Conservation (phyloP, 1,284 basidiomycete species). For the Cutaneotrichosporon cavernicola region DNA sequence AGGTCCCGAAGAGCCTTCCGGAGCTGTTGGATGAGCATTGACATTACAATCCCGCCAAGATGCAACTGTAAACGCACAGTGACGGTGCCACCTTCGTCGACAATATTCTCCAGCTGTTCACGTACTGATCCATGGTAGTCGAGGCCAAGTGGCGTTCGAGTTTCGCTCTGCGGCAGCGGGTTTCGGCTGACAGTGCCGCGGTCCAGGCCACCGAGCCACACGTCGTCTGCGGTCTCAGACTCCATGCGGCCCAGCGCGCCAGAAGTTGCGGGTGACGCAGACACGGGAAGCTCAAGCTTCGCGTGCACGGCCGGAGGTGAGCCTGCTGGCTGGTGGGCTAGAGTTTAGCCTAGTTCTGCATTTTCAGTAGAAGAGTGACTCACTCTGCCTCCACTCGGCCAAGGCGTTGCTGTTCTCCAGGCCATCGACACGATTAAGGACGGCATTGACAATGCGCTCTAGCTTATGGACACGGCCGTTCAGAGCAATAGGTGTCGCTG, state of each 20-base stretch:
- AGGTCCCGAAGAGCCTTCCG: slow-evolving; percentile 75
- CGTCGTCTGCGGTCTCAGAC: slow-evolving; percentile 16
- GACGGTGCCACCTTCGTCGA: slow-evolving; percentile 67
- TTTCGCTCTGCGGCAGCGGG: slow-evolving; percentile 42
- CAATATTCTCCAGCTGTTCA: slow-evolving; percentile 60
- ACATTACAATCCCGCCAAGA: not conserved
- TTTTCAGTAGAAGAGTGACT: slow-evolving; percentile 23
- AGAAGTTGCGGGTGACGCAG: slow-evolving; percentile 1
- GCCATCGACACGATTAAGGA: slow-evolving; percentile 40
- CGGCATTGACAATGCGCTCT: slow-evolving; percentile 45
- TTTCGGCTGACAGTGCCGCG: slow-evolving; percentile 36
- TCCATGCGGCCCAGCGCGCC: not conserved
- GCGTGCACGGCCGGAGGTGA: slow-evolving; percentile 30
- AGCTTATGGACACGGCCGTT: slow-evolving; percentile 25
- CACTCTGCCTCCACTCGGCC: slow-evolving; percentile 44
- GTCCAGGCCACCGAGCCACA: slow-evolving; percentile 33
- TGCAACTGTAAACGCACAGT: not conserved
- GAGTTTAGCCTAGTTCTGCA: not conserved
- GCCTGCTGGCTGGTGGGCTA: not conserved
- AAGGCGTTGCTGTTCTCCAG: slow-evolving; percentile 40
- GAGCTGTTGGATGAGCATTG: slow-evolving; percentile 23
- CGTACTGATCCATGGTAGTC: slow-evolving; percentile 40
- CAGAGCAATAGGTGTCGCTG: not conserved
- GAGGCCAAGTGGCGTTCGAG: slow-evolving; percentile 15
- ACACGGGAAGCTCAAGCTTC: not conserved